These are phyloP conservation scores for Chalciporus piperatus DNA, from an alignment of 768 basidiomycete species.

Conservation along the genomic window DNA sequence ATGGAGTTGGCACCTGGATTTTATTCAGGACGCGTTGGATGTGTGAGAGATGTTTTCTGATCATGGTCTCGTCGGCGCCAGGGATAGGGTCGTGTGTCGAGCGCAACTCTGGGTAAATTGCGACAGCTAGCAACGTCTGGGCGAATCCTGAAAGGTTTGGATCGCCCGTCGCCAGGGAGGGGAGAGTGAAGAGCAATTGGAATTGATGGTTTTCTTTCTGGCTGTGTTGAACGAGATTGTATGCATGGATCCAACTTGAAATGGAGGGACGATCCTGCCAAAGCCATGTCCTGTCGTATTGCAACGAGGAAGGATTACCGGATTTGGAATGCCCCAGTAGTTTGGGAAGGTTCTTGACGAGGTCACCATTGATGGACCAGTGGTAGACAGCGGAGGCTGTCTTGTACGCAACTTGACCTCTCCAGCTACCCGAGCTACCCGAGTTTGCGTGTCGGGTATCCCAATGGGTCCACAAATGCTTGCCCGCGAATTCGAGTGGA, in stretches of 20 bases:
- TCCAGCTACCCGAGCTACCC: neutral
- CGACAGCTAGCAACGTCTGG: constrained; percentile 29
- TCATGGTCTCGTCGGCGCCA: too few relatives aligned
- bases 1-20: too few relatives aligned
- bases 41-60: neutral
- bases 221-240: constrained; percentile 17
- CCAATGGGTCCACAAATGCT: neutral
- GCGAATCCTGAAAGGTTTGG: constrained; percentile 8
- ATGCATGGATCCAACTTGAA: constrained; percentile 20
- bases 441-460: constrained; percentile 1
- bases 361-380: constrained; percentile 4
- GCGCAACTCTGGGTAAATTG: constrained; percentile 8
- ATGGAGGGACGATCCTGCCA: constrained; percentile 3
- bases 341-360: neutral
- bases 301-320: neutral
- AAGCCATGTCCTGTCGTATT: constrained; percentile 24
- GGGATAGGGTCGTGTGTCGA: neutral
- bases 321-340: too few relatives aligned
- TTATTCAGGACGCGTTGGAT: neutral
- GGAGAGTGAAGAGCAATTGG: constrained; percentile 24
- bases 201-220: constrained; percentile 4
- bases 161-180: constrained; percentile 24
- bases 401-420: neutral
- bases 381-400: neutral
- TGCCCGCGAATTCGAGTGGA: constrained; percentile 2